A percentile compares a stretch with the other conserved stretches of the same genome.
phyloP scores from a whole-genome alignment of 1,284 basidiomycete species.

The Fomitopsis schrenkii region DNA sequence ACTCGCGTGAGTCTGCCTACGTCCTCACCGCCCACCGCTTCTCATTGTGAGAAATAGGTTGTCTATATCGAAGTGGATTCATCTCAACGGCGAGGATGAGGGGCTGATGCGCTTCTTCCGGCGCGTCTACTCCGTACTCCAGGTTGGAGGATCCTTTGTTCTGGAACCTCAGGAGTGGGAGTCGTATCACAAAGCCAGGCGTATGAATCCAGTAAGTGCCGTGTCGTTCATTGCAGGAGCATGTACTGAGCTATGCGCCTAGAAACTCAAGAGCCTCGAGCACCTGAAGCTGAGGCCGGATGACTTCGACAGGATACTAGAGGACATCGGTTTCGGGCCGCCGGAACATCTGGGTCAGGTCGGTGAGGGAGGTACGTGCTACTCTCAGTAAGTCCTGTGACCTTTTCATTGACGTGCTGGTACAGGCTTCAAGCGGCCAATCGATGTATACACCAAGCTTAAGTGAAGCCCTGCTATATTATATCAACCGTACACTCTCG shows the following conservation, averaged over 20 bases:
- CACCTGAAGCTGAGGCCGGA: constrained; percentile 53
- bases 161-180: constrained; percentile 81
- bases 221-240: constrained; percentile 12
- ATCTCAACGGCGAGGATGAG: constrained; percentile 71
- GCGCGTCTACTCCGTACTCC: constrained; percentile 52
- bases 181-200: constrained; percentile 69
- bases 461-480: neutral
- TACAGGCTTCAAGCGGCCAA: constrained; percentile 44
- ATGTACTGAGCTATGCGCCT: neutral
- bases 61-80: constrained; percentile 85
- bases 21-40: neutral
- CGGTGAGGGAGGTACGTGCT: constrained; percentile 52
- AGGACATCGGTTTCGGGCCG: constrained; percentile 56
- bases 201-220: constrained; percentile 50
- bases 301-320: constrained; percentile 52
- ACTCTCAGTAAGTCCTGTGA: neutral
- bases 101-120: constrained; percentile 62
- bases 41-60: constrained; percentile 42
- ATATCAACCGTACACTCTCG: neutral
- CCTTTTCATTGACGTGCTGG: neutral
- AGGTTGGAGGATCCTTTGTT: constrained; percentile 56
- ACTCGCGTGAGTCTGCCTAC: constrained; percentile 52
- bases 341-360: constrained; percentile 46
- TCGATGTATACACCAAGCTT: constrained; percentile 41
- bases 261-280: constrained; percentile 55